These are phyloP conservation scores for Phylloporus sp. DNA, from an alignment of 768 basidiomycete genomes.

Conservation along the genomic window DNA sequence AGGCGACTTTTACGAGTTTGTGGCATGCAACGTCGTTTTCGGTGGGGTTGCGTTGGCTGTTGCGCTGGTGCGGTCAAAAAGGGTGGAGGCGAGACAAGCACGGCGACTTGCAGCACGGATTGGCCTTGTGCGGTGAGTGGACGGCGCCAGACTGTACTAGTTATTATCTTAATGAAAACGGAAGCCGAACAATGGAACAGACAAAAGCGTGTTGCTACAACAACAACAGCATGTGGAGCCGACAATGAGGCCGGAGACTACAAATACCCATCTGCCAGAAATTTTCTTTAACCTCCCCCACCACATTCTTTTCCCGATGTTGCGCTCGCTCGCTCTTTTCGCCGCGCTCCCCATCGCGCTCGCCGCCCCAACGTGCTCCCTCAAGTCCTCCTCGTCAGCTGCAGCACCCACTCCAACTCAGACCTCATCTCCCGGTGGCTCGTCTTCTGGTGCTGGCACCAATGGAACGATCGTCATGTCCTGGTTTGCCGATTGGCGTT, in stretches of 20 bases:
- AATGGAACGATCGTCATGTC: slow-evolving; percentile 44
- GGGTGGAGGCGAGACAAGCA: slow-evolving; percentile 70
- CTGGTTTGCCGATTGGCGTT: slow-evolving; percentile 73
- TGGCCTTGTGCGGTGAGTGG: slow-evolving; percentile 49
- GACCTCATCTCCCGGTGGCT: slow-evolving; percentile 8
- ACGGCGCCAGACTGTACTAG: no score
- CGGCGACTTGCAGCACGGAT: slow-evolving; percentile 84
- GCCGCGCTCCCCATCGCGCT: slow-evolving; percentile 21
- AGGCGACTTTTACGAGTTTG: slow-evolving; percentile 87
- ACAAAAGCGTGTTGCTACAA: background rate
- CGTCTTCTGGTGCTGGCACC: slow-evolving; percentile 21
- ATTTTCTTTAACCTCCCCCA: background rate
- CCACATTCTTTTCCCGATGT: slow-evolving; percentile 23
- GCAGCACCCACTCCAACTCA: background rate
- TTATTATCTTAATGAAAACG: no score
- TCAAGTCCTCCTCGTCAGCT: slow-evolving; percentile 5
- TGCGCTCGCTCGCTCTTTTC: slow-evolving; percentile 22
- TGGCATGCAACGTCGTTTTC: slow-evolving; percentile 78
- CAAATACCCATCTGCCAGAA: background rate
- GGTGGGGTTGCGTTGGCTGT: slow-evolving; percentile 60
- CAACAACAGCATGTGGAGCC: background rate
- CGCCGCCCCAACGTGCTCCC: slow-evolving; percentile 27
- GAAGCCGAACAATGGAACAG: background rate
- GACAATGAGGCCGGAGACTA: background rate
- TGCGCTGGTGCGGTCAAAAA: slow-evolving; percentile 64